A percentile compares a stretch with the other conserved stretches of the same genome.
Evolutionary conservation across 768 basidiomycete genomes (phyloP).

Genomic region (Multifurca ochricompacta): DNA sequence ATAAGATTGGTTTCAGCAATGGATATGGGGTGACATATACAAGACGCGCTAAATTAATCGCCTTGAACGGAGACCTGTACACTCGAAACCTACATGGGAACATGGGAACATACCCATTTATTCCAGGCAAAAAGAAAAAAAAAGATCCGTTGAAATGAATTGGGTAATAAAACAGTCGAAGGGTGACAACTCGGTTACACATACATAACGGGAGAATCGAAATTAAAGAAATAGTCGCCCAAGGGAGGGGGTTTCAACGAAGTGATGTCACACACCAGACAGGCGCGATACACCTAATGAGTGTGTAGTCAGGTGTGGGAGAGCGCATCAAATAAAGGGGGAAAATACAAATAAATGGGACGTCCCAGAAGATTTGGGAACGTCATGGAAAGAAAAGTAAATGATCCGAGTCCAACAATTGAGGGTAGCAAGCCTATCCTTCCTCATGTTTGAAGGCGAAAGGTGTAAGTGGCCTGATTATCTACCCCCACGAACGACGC

Average conservation of each 20-base stretch:
- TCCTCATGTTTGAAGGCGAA: not conserved
- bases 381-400: not conserved
- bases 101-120: not conserved
- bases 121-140: constrained; percentile 4
- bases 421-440: not conserved
- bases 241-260: not conserved
- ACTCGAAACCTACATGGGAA: constrained; percentile 19
- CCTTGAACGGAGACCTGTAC: constrained; percentile 11
- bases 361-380: not conserved
- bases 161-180: constrained; percentile 7
- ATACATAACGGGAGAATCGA: not conserved
- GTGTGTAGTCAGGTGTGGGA: constrained; percentile 4
- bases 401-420: not conserved
- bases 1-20: constrained; percentile 15
- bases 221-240: not conserved
- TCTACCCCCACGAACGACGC: constrained; percentile 19
- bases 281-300: not conserved
- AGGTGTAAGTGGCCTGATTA: not conserved
- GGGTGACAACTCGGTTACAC: constrained; percentile 10
- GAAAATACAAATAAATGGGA: constrained; percentile 3
- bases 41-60: constrained; percentile 10
- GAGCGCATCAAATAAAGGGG: not conserved
- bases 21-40: constrained; percentile 8
- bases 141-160: not conserved
- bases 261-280: not conserved